phyloP scores from a whole-genome alignment of 2,329 filamentous ascomycete species.

The Allantophomopsis lycopodina region DNA sequence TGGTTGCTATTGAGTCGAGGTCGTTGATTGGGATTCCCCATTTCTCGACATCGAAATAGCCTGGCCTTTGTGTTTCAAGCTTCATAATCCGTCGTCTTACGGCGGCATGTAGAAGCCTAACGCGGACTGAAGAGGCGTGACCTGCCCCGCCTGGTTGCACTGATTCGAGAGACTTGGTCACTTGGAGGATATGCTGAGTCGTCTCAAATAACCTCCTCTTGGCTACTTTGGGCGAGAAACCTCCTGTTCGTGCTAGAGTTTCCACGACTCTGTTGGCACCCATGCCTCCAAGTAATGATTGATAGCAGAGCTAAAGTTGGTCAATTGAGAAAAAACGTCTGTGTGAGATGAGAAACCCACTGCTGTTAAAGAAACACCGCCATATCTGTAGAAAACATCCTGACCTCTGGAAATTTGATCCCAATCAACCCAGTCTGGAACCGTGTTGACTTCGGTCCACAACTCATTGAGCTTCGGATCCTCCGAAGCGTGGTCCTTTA shows the following conservation, averaged over 20 bases:
- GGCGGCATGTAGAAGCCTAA: constrained; percentile 54
- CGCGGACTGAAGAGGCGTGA: constrained; percentile 49
- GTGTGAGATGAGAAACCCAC: constrained; percentile 16
- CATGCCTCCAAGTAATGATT: constrained; percentile 57
- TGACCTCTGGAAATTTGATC: constrained; percentile 61
- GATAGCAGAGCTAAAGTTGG: constrained; percentile 36
- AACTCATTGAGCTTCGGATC: constrained; percentile 41
- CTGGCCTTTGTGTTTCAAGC: constrained; percentile 37
- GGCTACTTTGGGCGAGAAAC: constrained; percentile 56
- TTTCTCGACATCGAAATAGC: constrained; percentile 45
- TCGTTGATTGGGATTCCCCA: constrained; percentile 62
- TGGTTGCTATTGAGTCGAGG: constrained; percentile 60
- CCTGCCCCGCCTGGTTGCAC: constrained; percentile 57
- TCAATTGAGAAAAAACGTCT: background rate
- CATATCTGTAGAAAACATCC: constrained; percentile 67
- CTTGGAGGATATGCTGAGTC: constrained; percentile 61
- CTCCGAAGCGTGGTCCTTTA: constrained; percentile 40
- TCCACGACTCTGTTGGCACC: constrained; percentile 61
- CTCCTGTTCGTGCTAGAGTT: constrained; percentile 59
- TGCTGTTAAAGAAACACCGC: constrained; percentile 48
- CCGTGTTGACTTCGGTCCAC: constrained; percentile 51
- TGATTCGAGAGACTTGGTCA: constrained; percentile 47
- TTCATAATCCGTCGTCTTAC: constrained; percentile 52
- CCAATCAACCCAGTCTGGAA: constrained; percentile 71
- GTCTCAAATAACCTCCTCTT: constrained; percentile 57